Base-by-base conservation (phyloP, 2,329 filamentous ascomycete genomes). In the Arthrocladium fulminans region DNA sequence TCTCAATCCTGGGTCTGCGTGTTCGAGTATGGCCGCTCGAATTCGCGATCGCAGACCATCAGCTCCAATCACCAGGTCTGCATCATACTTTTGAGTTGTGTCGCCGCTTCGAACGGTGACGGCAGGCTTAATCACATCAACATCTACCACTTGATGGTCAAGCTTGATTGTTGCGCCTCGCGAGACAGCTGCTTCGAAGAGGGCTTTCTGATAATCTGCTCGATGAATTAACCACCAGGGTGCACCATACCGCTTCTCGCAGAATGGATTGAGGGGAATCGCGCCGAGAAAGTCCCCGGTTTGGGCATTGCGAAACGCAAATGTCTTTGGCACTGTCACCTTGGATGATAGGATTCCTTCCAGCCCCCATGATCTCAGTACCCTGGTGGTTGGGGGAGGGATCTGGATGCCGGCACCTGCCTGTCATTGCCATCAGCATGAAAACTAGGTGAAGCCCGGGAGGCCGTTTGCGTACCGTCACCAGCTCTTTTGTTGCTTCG, bases 211-310 rank as follows among this genome's bases (percentile, higher is more conserved):
- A 12, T 61, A 50, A 48, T 64, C 61, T 13, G 59, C 61, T 12
- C 61, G 59, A 52, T 64, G 61, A 37, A 64, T 51, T 42, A 60
- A 58, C 45, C 60, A 61, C 49, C 61, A 63, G 3, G 61, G 59
- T 7, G 58, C 57, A 3, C 61, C 61, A 48, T 62, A 62, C n/a
- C 47, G 34, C 10, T 48, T 32, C 44, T 58, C 42, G 1, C 59
- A 52, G 24, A 3, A 73, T 98, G 24, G 92, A 98, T 65, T 80
- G 92, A 49, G 86, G 85, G 44, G 68, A 97, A 52, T 98, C 96
- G 34, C 17, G n/a, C 34, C 34, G 8, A 37, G 17, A 6, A 37
- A 8, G n/a, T 15, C 8, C 6, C 34, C n/a, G 17, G 8, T 15
- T 37, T n/a, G 8, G 34, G 8, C 8, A 6, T 15, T 37, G 7